Conservation (phyloP, 768 basidiomycete genomes). For the Hygrophoropsis aurantiaca region DNA sequence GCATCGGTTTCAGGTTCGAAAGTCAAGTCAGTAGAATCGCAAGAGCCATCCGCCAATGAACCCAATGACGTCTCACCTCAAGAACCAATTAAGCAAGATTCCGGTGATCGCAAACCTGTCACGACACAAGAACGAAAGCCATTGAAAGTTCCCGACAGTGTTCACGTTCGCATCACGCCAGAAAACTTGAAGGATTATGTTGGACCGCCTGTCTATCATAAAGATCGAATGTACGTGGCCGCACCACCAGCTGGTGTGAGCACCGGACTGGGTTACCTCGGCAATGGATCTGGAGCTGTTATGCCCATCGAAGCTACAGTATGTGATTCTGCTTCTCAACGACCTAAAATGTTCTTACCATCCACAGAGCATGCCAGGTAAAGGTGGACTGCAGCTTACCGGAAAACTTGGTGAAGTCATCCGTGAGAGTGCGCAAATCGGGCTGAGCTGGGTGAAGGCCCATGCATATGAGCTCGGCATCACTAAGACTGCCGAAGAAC, state of each 20-base stretch:
- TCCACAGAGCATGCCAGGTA: conserved; percentile 91
- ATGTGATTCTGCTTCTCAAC: conserved; percentile 24
- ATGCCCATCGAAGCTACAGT: conserved; percentile 98
- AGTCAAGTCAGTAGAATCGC: conserved; percentile 48
- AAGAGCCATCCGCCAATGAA: conserved; percentile 46
- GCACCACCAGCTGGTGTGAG: conserved; percentile 89
- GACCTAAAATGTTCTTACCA: conserved; percentile 3
- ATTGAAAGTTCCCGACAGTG: conserved; percentile 72
- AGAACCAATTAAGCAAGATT: conserved; percentile 15
- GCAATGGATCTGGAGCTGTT: conserved; percentile 93
- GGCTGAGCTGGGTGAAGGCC: conserved; percentile 87
- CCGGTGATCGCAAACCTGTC: conserved; percentile 47
- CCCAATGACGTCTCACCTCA: conserved; percentile 19
- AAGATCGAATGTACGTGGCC: conserved; percentile 83
- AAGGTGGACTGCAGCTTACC: conserved; percentile 87
- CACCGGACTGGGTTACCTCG: conserved; percentile 93
- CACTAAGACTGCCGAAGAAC: conserved; percentile 65
- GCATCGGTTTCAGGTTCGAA: conserved; percentile 12
- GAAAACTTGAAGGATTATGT: conserved; percentile 96
- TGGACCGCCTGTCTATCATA: conserved; percentile 93
- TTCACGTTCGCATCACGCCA: conserved; percentile 79
- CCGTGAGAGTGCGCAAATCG: conserved; percentile 93
- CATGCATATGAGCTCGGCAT: conserved; percentile 90
- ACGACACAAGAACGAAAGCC: conserved; percentile 83
- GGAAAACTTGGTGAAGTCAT: conserved; percentile 99